Percentiles rank a stretch among this genome's conserved stretches.
These are phyloP conservation scores for Malus hybrid DNA, from an alignment of 331 rosid species.

Conservation along the genomic window DNA sequence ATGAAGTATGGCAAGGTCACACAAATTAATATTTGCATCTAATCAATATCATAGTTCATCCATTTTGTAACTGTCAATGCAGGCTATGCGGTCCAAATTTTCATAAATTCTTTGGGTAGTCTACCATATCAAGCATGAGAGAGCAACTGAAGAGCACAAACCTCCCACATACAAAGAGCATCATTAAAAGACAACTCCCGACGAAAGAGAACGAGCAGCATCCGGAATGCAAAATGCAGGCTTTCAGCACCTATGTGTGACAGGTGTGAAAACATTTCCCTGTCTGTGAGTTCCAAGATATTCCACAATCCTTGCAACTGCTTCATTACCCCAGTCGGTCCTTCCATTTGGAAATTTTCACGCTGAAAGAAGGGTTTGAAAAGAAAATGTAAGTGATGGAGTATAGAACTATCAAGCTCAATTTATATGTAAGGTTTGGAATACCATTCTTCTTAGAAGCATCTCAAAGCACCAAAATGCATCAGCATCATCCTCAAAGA, in stretches of 20 bases:
- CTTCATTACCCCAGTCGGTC: conserved; percentile 92
- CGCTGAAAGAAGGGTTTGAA: conserved; percentile 41
- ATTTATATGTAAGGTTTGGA: conserved; percentile 24
- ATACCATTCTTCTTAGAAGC: conserved; percentile 97
- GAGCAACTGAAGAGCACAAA: conserved; percentile 28
- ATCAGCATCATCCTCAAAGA: conserved; percentile 93
- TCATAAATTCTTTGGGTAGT: neutral
- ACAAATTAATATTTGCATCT: neutral
- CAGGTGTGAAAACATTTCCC: conserved; percentile 71
- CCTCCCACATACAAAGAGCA: conserved; percentile 99
- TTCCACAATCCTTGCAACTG: conserved; percentile 75
- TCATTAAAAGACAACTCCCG: conserved; percentile 86
- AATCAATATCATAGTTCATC: neutral
- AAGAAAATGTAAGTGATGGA: conserved; percentile 22
- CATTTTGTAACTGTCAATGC: neutral
- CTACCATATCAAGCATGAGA: neutral
- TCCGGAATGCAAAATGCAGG: conserved; percentile 92
- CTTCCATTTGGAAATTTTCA: conserved; percentile 91
- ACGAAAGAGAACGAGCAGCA: conserved; percentile 94
- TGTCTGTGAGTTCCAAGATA: conserved; percentile 74
- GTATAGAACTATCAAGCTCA: conserved; percentile 12
- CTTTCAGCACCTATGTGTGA: conserved; percentile 91
- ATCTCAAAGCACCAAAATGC: conserved; percentile 99
- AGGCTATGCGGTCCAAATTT: neutral
- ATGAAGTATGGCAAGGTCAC: neutral